These are phyloP conservation scores for Microcyclospora tardicrescens DNA, from an alignment of 2,329 filamentous ascomycete species.

Conservation along the genomic window DNA sequence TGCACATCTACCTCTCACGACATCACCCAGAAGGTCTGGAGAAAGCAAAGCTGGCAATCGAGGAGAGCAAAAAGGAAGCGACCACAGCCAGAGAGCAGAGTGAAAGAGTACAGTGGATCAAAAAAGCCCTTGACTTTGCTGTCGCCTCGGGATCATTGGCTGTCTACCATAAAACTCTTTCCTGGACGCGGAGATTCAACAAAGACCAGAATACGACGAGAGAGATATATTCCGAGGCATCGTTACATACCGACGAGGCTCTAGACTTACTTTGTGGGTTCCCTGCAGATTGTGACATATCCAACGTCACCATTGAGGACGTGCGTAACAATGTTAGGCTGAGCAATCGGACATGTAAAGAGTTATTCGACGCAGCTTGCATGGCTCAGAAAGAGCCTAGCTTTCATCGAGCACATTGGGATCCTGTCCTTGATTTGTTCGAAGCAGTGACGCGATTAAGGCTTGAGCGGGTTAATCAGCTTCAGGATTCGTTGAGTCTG, in stretches of 20 bases:
- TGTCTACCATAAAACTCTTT: constrained; percentile 18
- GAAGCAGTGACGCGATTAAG: constrained; percentile 8
- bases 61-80: constrained; percentile 15
- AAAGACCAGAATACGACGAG: constrained; percentile 23
- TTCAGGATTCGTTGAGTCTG: constrained; percentile 8
- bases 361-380: constrained; percentile 20
- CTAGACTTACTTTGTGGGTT: constrained; percentile 1
- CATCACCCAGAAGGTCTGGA: constrained; percentile 2
- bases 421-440: constrained; percentile 4
- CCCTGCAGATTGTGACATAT: no score
- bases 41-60: constrained; percentile 6
- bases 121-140: constrained; percentile 18
- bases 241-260: constrained; percentile 13
- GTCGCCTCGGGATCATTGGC: constrained; percentile 22
- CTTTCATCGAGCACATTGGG: constrained; percentile 14
- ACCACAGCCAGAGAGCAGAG: constrained; percentile 15
- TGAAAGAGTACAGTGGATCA: constrained; percentile 19
- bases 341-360: constrained; percentile 19
- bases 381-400: constrained; percentile 22
- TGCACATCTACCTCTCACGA: constrained; percentile 5
- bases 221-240: constrained; percentile 13
- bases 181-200: constrained; percentile 19
- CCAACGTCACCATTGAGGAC: constrained; percentile 11
- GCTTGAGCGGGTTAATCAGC: constrained; percentile 2
- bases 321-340: constrained; percentile 12